phyloP scores from a whole-genome alignment of 306 rosid genomes.

The Trichosanthes truncata region DNA sequence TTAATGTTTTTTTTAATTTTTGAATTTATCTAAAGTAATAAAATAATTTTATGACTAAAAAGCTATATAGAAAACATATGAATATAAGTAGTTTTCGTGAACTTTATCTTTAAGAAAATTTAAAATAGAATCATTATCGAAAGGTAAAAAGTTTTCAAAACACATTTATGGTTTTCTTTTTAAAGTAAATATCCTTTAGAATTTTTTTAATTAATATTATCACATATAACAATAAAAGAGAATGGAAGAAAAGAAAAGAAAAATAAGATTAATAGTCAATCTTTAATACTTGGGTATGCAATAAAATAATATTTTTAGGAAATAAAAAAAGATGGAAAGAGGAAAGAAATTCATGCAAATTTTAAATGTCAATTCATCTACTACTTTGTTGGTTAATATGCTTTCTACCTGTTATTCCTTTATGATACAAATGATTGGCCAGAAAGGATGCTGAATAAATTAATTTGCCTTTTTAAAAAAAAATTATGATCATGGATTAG shows the following conservation, averaged over 20 bases:
- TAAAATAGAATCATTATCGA: no score
- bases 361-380: background rate
- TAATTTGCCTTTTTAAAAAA: conserved; percentile 24
- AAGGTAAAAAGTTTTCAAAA: no score
- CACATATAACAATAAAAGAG: no score
- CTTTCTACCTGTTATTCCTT: conserved; percentile 59
- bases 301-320: background rate
- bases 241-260: no score
- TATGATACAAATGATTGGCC: conserved; percentile 43
- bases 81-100: no score
- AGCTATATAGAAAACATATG: background rate
- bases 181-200: no score
- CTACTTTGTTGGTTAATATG: conserved; percentile 44
- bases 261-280: background rate
- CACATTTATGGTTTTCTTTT: no score
- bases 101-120: no score
- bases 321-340: background rate
- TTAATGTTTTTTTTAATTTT: no score
- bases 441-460: background rate
- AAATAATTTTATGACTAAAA: background rate
- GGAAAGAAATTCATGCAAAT: background rate
- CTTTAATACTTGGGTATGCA: background rate
- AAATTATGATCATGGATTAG: conserved; percentile 31
- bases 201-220: no score
- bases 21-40: no score